Percentiles rank a stretch among this genome's conserved stretches.
Conservation (phyloP, 805 yeast species). For the Metschnikowia chrysomelidarum region DNA sequence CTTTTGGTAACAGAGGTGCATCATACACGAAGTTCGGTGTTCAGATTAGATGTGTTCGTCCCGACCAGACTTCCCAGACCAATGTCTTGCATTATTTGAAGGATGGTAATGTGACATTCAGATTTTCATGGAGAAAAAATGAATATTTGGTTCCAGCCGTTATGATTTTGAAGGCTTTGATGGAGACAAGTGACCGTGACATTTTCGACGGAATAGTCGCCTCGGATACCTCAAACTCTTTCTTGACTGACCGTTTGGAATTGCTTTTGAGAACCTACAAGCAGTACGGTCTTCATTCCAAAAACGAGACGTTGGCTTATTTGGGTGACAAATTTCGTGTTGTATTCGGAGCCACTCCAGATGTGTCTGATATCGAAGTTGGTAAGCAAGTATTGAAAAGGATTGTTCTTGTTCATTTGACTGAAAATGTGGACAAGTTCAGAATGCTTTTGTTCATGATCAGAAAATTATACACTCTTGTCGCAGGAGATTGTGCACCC, state of each 20-base stretch:
- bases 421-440: slow-evolving; percentile 74
- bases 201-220: slow-evolving; percentile 97
- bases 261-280: slow-evolving; percentile 86
- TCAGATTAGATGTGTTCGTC: slow-evolving; percentile 90
- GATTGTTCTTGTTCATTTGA: slow-evolving; percentile 87
- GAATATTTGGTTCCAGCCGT: slow-evolving; percentile 92
- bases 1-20: slow-evolving; percentile 92
- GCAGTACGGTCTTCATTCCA: slow-evolving; percentile 70
- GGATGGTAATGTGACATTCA: slow-evolving; percentile 94
- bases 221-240: slow-evolving; percentile 79
- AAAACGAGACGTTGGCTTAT: slow-evolving; percentile 87
- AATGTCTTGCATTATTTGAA: slow-evolving; percentile 93
- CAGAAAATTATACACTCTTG: slow-evolving; percentile 89
- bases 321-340: slow-evolving; percentile 95
- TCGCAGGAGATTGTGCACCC: slow-evolving; percentile 94
- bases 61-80: slow-evolving; percentile 97
- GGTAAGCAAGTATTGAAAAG: slow-evolving; percentile 80
- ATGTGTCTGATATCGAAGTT: slow-evolving; percentile 83
- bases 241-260: slow-evolving; percentile 97
- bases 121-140: slow-evolving; percentile 96
- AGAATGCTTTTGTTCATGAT: slow-evolving; percentile 89
- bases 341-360: slow-evolving; percentile 86
- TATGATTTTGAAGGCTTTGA: slow-evolving; percentile 86
- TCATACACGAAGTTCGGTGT: slow-evolving; percentile 87
- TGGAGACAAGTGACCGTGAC: slow-evolving; percentile 90